Conservation (phyloP, 2,329 filamentous ascomycete species). For the Huntiella savannae region DNA sequence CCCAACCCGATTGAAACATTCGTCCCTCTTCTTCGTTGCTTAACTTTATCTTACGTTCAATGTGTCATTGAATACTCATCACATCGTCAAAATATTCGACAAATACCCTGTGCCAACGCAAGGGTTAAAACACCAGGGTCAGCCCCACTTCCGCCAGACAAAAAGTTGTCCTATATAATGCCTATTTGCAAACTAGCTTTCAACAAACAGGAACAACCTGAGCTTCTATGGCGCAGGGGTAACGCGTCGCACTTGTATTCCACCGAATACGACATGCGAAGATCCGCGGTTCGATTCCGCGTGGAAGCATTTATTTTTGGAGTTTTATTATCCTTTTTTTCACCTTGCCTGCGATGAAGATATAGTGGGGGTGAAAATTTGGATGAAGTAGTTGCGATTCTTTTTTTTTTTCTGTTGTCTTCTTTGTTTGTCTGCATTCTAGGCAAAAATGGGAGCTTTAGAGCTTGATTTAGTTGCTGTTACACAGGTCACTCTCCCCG, state of each 20-base stretch:
- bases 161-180: background rate
- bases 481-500: too few species aligned
- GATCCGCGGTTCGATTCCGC: conserved; percentile 13
- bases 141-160: background rate
- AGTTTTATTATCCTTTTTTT: background rate
- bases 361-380: background rate
- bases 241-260: conserved; percentile 13
- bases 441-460: too few species aligned
- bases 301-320: conserved; percentile 10
- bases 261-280: conserved; percentile 10
- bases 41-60: too few species aligned
- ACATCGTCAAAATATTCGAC: too few species aligned
- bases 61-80: too few species aligned
- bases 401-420: background rate
- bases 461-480: too few species aligned
- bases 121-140: background rate
- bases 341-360: background rate
- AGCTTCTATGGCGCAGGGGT: conserved; percentile 13
- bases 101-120: background rate
- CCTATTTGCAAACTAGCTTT: background rate
- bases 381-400: background rate
- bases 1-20: too few species aligned
- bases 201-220: background rate
- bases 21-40: too few species aligned
- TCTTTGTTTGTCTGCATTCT: too few species aligned